Percentiles rank a stretch among this genome's conserved stretches.
Evolutionary conservation across 257 asterid species (phyloP).

Genomic region (Perilla frutescens): DNA sequence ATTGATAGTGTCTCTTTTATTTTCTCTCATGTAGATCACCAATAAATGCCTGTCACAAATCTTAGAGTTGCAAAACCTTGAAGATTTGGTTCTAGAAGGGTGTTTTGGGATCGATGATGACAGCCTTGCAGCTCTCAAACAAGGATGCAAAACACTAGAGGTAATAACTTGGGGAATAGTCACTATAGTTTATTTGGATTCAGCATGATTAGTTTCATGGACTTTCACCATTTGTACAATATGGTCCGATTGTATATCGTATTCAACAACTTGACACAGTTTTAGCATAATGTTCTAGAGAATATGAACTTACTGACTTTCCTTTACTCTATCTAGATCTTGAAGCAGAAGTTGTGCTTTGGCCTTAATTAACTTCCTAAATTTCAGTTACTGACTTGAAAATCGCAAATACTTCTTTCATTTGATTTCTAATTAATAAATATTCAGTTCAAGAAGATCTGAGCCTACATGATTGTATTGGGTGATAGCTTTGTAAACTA

Average conservation of each 20-base stretch:
- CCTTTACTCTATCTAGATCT: background rate
- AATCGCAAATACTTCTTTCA: background rate
- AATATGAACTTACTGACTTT: background rate
- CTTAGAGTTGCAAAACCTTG: constrained; percentile 71
- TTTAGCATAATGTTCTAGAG: background rate
- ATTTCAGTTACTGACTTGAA: background rate
- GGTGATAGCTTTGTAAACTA: constrained; percentile 21
- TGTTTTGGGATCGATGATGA: constrained; percentile 86
- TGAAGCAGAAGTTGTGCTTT: background rate
- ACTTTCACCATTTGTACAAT: background rate
- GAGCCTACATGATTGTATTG: background rate
- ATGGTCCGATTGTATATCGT: background rate
- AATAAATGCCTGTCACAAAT: constrained; percentile 67
- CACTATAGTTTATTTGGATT: background rate
- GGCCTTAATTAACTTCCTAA: background rate
- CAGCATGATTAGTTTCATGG: background rate
- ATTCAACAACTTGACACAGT: background rate
- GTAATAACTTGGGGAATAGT: constrained; percentile 43
- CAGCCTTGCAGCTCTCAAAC: constrained; percentile 66
- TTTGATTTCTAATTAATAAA: background rate
- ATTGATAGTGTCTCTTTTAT: constrained; percentile 5
- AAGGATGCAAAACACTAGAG: constrained; percentile 73
- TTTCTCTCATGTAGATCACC: constrained; percentile 60
- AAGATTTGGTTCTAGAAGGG: constrained; percentile 81
- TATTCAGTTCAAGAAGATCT: background rate